These are phyloP conservation scores for Panaeolus cyanescens DNA, from an alignment of 768 basidiomycete genomes.

Conservation along the genomic window DNA sequence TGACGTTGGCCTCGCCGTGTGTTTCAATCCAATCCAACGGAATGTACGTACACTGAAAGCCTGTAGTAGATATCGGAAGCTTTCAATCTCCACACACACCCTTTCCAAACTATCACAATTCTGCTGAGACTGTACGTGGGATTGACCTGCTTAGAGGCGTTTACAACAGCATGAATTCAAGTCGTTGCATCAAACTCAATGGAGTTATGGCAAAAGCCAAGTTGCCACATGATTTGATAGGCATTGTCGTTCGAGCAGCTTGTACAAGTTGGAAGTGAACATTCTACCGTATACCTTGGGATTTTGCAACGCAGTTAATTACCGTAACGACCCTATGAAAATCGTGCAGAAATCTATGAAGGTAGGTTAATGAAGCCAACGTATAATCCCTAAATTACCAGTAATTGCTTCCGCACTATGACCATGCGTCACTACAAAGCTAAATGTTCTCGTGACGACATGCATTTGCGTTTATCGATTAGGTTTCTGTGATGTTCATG, in stretches of 20 bases:
- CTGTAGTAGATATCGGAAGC: not conserved
- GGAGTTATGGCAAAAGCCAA: not conserved
- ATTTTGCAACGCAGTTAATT: not conserved
- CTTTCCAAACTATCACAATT: not conserved
- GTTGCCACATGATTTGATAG: not conserved
- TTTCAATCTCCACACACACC: conserved; percentile 2
- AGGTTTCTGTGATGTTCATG: not conserved
- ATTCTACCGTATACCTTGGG: not conserved
- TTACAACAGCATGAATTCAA: too few species aligned
- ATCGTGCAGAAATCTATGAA: not conserved
- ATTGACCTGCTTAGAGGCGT: not conserved
- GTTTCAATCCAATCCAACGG: too few species aligned
- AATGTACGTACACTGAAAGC: not conserved
- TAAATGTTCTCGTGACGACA: conserved; percentile 4
- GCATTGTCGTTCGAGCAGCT: not conserved
- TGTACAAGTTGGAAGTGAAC: not conserved
- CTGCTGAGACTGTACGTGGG: too few species aligned
- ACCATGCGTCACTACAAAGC: not conserved
- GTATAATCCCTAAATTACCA: not conserved
- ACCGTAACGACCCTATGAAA: not conserved
- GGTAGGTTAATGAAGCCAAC: not conserved
- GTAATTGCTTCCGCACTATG: not conserved
- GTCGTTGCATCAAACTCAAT: not conserved
- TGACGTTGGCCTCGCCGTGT: not conserved
- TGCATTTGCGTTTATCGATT: not conserved